A percentile compares a stretch with the other conserved stretches of the same genome.
phyloP scores from a whole-genome alignment of 345 rosid genomes.

The Physaria fendleri region DNA sequence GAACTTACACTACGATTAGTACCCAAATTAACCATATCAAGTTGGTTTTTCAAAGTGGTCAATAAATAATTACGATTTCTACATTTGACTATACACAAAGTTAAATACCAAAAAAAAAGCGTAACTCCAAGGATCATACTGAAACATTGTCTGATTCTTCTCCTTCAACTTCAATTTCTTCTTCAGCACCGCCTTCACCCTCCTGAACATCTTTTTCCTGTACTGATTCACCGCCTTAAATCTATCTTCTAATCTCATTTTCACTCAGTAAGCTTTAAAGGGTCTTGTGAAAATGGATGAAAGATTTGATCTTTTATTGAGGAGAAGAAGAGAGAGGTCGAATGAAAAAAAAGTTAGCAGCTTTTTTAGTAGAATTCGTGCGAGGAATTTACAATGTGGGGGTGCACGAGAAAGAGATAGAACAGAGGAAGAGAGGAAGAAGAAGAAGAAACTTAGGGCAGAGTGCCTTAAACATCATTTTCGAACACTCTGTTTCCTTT shows the following conservation, averaged over 20 bases:
- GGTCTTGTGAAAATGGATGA: conserved; percentile 5
- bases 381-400: conserved; percentile 30
- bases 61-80: background rate
- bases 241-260: conserved; percentile 23
- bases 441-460: conserved; percentile 33
- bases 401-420: conserved; percentile 31
- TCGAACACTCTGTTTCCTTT: conserved; percentile 23
- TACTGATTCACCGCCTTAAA: conserved; percentile 22
- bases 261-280: background rate
- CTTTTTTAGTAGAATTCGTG: conserved; percentile 21
- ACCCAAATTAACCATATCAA: background rate
- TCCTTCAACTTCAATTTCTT: conserved; percentile 22
- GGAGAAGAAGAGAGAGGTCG: background rate
- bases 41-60: conserved; percentile 12
- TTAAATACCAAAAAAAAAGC: conserved; percentile 27
- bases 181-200: conserved; percentile 16
- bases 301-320: background rate
- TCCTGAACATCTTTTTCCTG: conserved; percentile 17
- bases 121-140: conserved; percentile 92
- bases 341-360: conserved; percentile 12
- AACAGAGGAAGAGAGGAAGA: conserved; percentile 27
- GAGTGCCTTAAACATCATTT: conserved; percentile 27
- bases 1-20: conserved; percentile 3
- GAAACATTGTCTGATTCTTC: conserved; percentile 44
- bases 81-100: background rate